Conservation (phyloP, 257 asterid genomes). For the Solanum paucissectum region DNA sequence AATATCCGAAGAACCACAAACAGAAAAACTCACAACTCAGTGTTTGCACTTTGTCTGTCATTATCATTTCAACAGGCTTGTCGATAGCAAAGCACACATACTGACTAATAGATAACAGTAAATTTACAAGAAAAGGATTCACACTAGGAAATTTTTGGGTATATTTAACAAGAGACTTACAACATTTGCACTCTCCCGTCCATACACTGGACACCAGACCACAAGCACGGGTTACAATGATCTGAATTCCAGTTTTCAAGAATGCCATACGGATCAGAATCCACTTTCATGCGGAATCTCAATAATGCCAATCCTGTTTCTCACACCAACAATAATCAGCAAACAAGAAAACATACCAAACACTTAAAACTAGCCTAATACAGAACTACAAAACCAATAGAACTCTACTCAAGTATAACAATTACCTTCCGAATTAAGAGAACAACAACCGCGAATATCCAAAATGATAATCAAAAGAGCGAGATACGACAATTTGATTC, state of each 20-base stretch:
- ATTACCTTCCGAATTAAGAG: slow-evolving; percentile 72
- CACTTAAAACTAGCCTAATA: not conserved
- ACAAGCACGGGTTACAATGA: slow-evolving; percentile 61
- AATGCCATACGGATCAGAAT: slow-evolving; percentile 51
- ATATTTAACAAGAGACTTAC: slow-evolving; percentile 36
- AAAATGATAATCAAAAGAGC: slow-evolving; percentile 34
- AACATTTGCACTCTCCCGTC: slow-evolving; percentile 55
- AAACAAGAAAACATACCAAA: not conserved
- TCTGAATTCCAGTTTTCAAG: slow-evolving; percentile 58
- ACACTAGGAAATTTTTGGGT: not conserved
- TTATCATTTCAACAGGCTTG: not conserved
- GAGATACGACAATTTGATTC: slow-evolving; percentile 30
- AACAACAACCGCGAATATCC: slow-evolving; percentile 29
- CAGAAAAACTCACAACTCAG: not conserved
- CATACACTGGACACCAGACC: slow-evolving; percentile 71
- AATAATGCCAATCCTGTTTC: slow-evolving; percentile 57
- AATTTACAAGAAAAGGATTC: not conserved
- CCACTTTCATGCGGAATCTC: slow-evolving; percentile 52
- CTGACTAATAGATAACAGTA: not conserved
- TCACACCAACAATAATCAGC: slow-evolving; percentile 5
- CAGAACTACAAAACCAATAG: not conserved
- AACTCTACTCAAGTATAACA: not conserved
- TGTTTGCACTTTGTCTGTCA: not conserved
- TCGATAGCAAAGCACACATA: not conserved
- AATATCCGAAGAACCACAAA: not conserved